Evolutionary conservation across 2,329 filamentous ascomycete genomes (phyloP).

Genomic region (Sclerotinia glacialis): DNA sequence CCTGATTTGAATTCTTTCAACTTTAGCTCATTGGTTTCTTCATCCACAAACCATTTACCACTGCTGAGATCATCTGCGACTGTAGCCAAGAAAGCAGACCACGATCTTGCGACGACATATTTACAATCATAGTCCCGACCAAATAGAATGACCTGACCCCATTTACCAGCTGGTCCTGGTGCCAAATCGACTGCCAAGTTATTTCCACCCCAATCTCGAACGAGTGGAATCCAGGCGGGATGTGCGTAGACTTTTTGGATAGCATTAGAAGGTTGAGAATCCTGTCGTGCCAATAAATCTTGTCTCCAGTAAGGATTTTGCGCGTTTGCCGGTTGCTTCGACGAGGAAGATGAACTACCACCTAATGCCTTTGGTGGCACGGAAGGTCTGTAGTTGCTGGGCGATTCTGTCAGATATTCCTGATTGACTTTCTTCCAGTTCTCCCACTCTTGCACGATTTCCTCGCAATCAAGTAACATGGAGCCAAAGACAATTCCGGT

Average conservation of each 20-base stretch:
- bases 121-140: conserved; percentile 98
- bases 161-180: conserved; percentile 82
- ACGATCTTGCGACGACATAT: conserved; percentile 91
- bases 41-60: conserved; percentile 88
- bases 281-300: conserved; percentile 78
- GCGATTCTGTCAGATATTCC: conserved; percentile 65
- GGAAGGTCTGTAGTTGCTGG: conserved; percentile 56
- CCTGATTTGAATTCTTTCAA: conserved; percentile 85
- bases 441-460: conserved; percentile 96
- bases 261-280: conserved; percentile 80
- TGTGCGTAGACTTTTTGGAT: conserved; percentile 94
- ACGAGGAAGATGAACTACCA: conserved; percentile 64
- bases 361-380: conserved; percentile 70
- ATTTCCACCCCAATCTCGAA: conserved; percentile 98
- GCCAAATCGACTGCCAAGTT: conserved; percentile 91
- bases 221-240: conserved; percentile 91
- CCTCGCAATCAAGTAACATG: conserved; percentile 97
- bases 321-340: conserved; percentile 55
- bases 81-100: conserved; percentile 80
- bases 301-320: conserved; percentile 71
- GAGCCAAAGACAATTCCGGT: conserved; percentile 90
- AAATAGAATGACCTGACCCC: conserved; percentile 96
- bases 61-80: conserved; percentile 89
- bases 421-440: conserved; percentile 94
- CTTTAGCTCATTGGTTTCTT: conserved; percentile 88